A percentile compares a stretch with the other conserved stretches of the same genome.
Conservation (phyloP, 2,329 filamentous ascomycete genomes). For the Zasmidium citrigriseum region DNA sequence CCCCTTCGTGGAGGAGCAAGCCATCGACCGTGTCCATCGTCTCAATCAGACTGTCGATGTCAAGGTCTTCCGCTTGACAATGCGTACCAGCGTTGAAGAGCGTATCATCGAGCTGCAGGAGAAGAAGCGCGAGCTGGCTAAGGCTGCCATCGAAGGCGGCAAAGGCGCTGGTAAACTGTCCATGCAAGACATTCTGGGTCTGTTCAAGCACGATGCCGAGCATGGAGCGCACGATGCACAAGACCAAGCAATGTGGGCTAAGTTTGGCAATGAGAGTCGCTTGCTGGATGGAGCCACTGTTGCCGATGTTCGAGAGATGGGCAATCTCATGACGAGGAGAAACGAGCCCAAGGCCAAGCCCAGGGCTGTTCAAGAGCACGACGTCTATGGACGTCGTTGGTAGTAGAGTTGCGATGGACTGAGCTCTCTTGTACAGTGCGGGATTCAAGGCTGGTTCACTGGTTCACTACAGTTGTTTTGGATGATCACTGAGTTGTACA, state of each 20-base stretch:
- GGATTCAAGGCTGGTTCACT: no score
- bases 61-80: slow-evolving; percentile 89
- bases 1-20: slow-evolving; percentile 95
- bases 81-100: slow-evolving; percentile 85
- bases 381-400: slow-evolving; percentile 40
- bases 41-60: slow-evolving; percentile 95
- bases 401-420: slow-evolving; percentile 2
- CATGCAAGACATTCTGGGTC: slow-evolving; percentile 87
- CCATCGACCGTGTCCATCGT: slow-evolving; percentile 97
- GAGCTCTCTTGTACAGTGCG: neutral
- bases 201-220: slow-evolving; percentile 75
- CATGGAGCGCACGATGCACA: slow-evolving; percentile 39
- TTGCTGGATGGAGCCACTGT: slow-evolving; percentile 34
- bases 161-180: slow-evolving; percentile 80
- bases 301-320: slow-evolving; percentile 7
- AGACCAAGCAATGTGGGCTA: slow-evolving; percentile 42
- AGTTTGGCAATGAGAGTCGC: slow-evolving; percentile 35
- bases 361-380: slow-evolving; percentile 31
- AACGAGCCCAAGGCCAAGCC: slow-evolving; percentile 18
- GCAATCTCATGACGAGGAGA: slow-evolving; percentile 16
- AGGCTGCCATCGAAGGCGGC: slow-evolving; percentile 83
- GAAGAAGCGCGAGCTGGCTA: slow-evolving; percentile 88
- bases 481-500: no score
- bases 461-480: neutral
- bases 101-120: slow-evolving; percentile 93